Evolutionary conservation across 2,329 filamentous ascomycete genomes (phyloP).

Genomic region (Diplodia corticola): DNA sequence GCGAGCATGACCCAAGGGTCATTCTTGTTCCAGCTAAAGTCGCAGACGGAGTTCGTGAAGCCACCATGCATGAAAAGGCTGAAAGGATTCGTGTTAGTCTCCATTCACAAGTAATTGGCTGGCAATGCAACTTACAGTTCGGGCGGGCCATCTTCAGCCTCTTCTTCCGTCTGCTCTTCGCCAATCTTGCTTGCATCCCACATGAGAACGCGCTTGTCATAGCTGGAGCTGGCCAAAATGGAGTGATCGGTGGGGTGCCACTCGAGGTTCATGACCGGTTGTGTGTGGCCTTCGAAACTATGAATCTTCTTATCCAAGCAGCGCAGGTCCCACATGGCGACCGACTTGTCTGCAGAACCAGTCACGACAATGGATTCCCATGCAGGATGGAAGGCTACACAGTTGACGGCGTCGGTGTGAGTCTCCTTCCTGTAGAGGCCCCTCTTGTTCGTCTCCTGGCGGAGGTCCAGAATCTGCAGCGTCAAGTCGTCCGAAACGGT

Average conservation of each 20-base stretch:
- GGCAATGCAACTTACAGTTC: constrained; percentile 69
- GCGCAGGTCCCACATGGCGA: constrained; percentile 92
- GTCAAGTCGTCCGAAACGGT: constrained; percentile 95
- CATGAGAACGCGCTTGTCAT: constrained; percentile 91
- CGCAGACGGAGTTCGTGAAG: constrained; percentile 93
- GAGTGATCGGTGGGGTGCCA: constrained; percentile 93
- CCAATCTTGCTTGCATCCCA: constrained; percentile 94
- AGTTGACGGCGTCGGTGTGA: constrained; percentile 91
- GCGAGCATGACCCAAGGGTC: constrained; percentile 96
- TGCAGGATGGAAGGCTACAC: constrained; percentile 89
- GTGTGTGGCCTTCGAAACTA: constrained; percentile 81
- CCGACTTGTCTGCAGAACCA: constrained; percentile 91
- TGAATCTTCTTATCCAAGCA: constrained; percentile 90
- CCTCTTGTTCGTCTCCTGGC: constrained; percentile 64
- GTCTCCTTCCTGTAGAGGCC: constrained; percentile 72
- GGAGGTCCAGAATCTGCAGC: constrained; percentile 87
- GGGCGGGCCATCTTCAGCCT: constrained; percentile 90
- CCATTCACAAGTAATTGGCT: not conserved
- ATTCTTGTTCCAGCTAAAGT: constrained; percentile 97
- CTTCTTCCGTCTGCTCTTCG: constrained; percentile 91
- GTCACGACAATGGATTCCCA: constrained; percentile 90
- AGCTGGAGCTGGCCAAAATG: constrained; percentile 86
- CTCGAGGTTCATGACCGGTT: constrained; percentile 85
- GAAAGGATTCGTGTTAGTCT: not conserved
- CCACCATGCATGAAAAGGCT: constrained; percentile 98